These are phyloP conservation scores for Yarrowia galli DNA, from an alignment of 1,139 yeast species.

Conservation along the genomic window DNA sequence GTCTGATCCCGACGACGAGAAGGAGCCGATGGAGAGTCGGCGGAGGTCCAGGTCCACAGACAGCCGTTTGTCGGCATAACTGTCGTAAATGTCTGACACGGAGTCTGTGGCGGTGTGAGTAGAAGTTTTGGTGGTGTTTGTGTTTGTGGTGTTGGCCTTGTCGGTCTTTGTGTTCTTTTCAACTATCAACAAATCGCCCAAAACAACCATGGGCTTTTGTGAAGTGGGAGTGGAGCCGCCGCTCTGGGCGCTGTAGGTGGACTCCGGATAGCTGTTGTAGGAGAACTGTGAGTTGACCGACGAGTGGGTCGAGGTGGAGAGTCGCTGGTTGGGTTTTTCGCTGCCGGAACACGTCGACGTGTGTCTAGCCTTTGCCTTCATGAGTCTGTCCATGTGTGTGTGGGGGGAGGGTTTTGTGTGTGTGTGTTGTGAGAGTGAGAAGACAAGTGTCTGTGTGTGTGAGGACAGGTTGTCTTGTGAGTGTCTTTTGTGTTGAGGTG, in stretches of 20 bases:
- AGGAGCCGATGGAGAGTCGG: constrained; percentile 4
- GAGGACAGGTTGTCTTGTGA: neutral
- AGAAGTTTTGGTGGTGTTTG: neutral
- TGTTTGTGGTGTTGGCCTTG: neutral
- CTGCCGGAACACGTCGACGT: neutral
- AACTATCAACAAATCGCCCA: neutral
- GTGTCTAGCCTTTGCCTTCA: constrained; percentile 37
- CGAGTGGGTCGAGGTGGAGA: constrained; percentile 37
- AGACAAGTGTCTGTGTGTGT: neutral
- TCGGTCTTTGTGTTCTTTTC: neutral
- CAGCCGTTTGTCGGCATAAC: constrained; percentile 7
- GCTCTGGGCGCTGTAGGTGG: constrained; percentile 11
- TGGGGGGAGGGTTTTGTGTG: neutral
- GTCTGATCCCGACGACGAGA: constrained; percentile 21
- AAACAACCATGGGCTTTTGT: constrained; percentile 7
- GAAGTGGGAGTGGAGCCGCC: neutral
- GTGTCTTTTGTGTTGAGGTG: too few species aligned
- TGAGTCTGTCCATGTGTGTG: constrained; percentile 37
- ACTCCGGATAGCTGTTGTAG: constrained; percentile 7
- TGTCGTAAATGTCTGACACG: constrained; percentile 22
- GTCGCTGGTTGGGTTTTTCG: constrained; percentile 1
- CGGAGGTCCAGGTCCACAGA: neutral
- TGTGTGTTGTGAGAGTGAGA: neutral
- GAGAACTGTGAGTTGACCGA: constrained; percentile 38
- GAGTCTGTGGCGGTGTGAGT: neutral